These are phyloP conservation scores for Magnaporthales sp. DNA, from an alignment of 2,329 filamentous ascomycete genomes.

Conservation along the genomic window DNA sequence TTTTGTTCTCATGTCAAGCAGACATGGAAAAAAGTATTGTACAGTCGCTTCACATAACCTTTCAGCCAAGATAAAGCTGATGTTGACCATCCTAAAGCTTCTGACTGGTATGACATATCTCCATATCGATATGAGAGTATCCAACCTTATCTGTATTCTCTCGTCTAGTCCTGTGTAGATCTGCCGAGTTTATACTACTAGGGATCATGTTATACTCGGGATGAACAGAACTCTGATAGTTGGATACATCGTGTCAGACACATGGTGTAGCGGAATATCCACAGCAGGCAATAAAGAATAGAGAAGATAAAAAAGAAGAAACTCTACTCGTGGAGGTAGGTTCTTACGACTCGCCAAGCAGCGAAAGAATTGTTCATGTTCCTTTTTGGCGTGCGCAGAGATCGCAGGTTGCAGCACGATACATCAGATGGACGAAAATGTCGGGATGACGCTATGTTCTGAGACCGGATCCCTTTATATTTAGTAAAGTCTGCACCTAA, in stretches of 20 bases:
- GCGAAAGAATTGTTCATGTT: background rate
- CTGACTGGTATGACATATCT: background rate
- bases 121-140: background rate
- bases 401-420: background rate
- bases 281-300: background rate
- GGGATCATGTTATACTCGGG: background rate
- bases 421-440: background rate
- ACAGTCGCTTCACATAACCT: background rate
- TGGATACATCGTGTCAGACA: background rate
- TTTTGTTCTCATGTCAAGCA: background rate
- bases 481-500: background rate
- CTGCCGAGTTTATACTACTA: background rate
- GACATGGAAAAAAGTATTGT: background rate
- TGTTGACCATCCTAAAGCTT: background rate
- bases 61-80: background rate
- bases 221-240: background rate
- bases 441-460: background rate
- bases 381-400: background rate
- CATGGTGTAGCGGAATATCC: background rate
- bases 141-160: background rate
- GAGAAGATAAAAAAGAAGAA: background rate
- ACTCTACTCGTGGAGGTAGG: background rate
- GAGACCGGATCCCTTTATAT: background rate
- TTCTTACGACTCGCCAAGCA: background rate
- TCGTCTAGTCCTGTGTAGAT: background rate